phyloP scores from a whole-genome alignment of 2,329 filamentous ascomycete genomes.

The Alternaria tenuissima region DNA sequence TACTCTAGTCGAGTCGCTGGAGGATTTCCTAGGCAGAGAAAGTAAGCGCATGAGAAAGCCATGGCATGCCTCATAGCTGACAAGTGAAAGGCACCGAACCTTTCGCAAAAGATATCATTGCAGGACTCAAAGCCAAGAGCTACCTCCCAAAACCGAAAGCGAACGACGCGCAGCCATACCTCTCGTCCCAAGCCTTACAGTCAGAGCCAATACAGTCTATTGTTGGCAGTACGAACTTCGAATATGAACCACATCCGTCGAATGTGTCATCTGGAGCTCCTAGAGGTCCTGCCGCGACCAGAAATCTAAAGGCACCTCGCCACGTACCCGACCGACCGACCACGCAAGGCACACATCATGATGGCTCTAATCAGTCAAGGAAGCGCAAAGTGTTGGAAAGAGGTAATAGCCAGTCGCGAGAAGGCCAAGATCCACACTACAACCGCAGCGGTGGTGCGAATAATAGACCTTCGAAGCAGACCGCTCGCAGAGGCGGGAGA shows the following conservation, averaged over 20 bases:
- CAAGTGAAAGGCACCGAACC: conserved; percentile 59
- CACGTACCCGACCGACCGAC: conserved; percentile 24
- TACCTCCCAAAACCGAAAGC: conserved; percentile 40
- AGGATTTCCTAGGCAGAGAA: conserved; percentile 77
- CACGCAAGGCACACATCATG: conserved; percentile 11
- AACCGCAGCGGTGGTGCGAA: conserved; percentile 40
- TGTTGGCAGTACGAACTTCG: conserved; percentile 29
- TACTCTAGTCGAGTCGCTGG: conserved; percentile 75
- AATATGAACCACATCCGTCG: conserved; percentile 28
- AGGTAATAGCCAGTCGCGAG: conserved; percentile 55
- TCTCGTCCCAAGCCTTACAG: conserved; percentile 18
- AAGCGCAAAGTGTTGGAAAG: conserved; percentile 68
- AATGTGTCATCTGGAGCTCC: conserved; percentile 34
- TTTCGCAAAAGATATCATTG: conserved; percentile 77
- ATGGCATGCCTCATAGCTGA: conserved; percentile 17
- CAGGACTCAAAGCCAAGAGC: conserved; percentile 66
- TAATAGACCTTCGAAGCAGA: conserved; percentile 61
- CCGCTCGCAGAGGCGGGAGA: conserved; percentile 61
- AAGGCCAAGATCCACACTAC: conserved; percentile 53
- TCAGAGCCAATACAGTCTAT: conserved; percentile 34
- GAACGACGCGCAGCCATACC: not conserved
- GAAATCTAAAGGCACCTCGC: conserved; percentile 17
- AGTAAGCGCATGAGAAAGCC: conserved; percentile 25
- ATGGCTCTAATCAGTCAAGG: conserved; percentile 46
- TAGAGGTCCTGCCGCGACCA: conserved; percentile 31